Percentiles rank a stretch among this genome's conserved stretches.
Evolutionary conservation across 2,329 filamentous ascomycete genomes (phyloP).

Genomic region (Lachnellula subtilissima): DNA sequence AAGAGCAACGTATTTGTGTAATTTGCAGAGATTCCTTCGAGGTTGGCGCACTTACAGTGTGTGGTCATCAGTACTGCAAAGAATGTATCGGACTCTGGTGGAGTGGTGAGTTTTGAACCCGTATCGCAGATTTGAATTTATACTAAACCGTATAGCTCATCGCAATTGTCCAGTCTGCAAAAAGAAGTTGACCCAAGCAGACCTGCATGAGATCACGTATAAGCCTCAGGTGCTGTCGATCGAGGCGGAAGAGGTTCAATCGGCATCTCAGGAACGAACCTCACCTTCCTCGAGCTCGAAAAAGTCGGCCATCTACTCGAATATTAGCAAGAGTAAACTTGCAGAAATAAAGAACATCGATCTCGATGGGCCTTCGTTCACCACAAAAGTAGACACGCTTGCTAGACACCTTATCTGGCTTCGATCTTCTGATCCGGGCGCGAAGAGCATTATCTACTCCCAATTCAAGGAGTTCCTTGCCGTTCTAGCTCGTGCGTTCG

Average conservation of each 20-base stretch:
- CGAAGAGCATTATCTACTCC: slow-evolving; percentile 92
- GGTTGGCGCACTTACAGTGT: slow-evolving; percentile 76
- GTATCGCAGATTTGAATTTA: background rate
- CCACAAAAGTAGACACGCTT: slow-evolving; percentile 84
- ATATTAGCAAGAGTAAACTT: slow-evolving; percentile 66
- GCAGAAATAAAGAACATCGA: slow-evolving; percentile 79
- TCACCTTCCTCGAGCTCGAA: slow-evolving; percentile 16
- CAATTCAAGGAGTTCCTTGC: slow-evolving; percentile 80
- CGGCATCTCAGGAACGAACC: slow-evolving; percentile 26
- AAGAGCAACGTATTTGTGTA: slow-evolving; percentile 68
- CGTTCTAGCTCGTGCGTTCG: slow-evolving; percentile 67
- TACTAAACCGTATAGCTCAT: slow-evolving; percentile 40
- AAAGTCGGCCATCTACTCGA: slow-evolving; percentile 64
- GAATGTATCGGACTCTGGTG: slow-evolving; percentile 82
- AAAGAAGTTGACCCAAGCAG: slow-evolving; percentile 53
- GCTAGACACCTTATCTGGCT: slow-evolving; percentile 82
- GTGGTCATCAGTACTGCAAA: slow-evolving; percentile 89
- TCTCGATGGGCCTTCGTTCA: slow-evolving; percentile 67
- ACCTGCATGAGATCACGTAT: slow-evolving; percentile 81
- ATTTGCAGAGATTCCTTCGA: slow-evolving; percentile 79
- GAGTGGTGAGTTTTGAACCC: slow-evolving; percentile 32
- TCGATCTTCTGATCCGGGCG: slow-evolving; percentile 73
- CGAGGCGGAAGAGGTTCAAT: slow-evolving; percentile 49
- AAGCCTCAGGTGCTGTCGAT: slow-evolving; percentile 71
- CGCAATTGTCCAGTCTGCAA: slow-evolving; percentile 85